Evolutionary conservation across 495 filamentous ascomycete species (phyloP).

Genomic region (Articulospora tetracladia): DNA sequence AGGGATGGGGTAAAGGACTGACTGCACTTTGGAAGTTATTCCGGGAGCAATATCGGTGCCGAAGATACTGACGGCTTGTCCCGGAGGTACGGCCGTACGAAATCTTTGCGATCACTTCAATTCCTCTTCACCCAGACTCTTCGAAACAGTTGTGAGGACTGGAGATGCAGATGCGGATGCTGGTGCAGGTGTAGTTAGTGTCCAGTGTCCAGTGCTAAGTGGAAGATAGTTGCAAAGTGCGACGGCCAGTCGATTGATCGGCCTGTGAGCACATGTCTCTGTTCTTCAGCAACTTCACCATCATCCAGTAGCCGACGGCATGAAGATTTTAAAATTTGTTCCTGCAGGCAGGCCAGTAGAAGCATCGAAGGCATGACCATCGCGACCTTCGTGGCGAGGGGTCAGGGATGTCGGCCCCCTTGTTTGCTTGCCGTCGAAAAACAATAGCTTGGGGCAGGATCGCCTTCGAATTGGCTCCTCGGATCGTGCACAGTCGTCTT

Average conservation of each 20-base stretch:
- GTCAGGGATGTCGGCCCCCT: neutral
- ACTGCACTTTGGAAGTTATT: neutral
- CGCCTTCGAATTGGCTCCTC: neutral
- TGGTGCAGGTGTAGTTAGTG: no score
- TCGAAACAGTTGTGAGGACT: no score
- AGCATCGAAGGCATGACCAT: neutral
- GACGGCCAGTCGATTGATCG: no score
- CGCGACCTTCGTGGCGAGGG: neutral
- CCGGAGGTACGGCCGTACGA: neutral
- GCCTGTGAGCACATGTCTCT: no score
- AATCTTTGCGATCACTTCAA: no score
- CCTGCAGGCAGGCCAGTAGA: neutral
- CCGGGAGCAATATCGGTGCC: neutral
- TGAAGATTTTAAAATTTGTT: neutral
- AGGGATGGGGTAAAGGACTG: neutral
- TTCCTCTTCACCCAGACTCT: no score
- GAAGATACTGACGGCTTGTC: neutral
- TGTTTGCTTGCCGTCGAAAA: neutral
- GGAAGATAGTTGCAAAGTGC: no score
- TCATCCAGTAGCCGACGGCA: no score
- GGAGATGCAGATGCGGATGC: no score
- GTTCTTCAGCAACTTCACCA: no score
- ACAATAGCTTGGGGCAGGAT: neutral
- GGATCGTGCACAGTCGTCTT: neutral
- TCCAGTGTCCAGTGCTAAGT: no score